Evolutionary conservation across 2,329 filamentous ascomycete genomes (phyloP).

Genomic region (Elsinoe australis): DNA sequence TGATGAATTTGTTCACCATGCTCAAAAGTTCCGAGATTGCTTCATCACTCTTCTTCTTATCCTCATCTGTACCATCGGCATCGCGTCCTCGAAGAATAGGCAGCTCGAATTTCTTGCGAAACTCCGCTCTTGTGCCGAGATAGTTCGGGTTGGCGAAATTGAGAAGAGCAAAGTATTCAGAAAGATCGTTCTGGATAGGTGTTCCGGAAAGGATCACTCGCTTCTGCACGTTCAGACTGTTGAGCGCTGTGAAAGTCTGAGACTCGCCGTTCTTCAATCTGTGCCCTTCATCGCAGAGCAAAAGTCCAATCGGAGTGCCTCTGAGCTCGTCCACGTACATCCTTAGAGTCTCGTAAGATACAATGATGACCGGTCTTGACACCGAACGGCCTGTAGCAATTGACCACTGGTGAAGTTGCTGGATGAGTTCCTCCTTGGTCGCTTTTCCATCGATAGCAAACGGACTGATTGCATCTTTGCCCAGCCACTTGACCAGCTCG

Average conservation of each 20-base stretch:
- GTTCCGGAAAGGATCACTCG: slow-evolving; percentile 94
- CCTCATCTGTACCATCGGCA: slow-evolving; percentile 75
- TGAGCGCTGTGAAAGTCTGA: slow-evolving; percentile 86
- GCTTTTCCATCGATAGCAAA: slow-evolving; percentile 97
- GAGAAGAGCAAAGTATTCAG: slow-evolving; percentile 91
- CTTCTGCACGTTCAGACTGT: slow-evolving; percentile 79
- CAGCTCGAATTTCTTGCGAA: slow-evolving; percentile 87
- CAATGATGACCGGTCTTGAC: slow-evolving; percentile 87
- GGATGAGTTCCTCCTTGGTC: slow-evolving; percentile 82
- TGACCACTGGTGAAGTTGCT: slow-evolving; percentile 89
- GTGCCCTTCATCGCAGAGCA: slow-evolving; percentile 95
- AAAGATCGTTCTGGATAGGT: slow-evolving; percentile 96
- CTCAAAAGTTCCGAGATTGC: slow-evolving; percentile 71
- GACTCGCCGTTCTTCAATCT: slow-evolving; percentile 94
- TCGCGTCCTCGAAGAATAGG: slow-evolving; percentile 89
- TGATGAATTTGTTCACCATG: slow-evolving; percentile 97
- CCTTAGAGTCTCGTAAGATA: slow-evolving; percentile 92
- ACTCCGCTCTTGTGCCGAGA: slow-evolving; percentile 80
- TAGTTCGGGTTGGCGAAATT: slow-evolving; percentile 95
- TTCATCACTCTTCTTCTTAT: slow-evolving; percentile 75
- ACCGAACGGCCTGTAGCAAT: slow-evolving; percentile 84
- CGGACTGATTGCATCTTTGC: slow-evolving; percentile 78
- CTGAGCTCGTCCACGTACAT: slow-evolving; percentile 86
- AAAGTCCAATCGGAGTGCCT: slow-evolving; percentile 79
- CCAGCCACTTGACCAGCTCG: slow-evolving; percentile 92